phyloP scores from a whole-genome alignment of 2,329 filamentous ascomycete species.

The Uncinocarpus reesii region DNA sequence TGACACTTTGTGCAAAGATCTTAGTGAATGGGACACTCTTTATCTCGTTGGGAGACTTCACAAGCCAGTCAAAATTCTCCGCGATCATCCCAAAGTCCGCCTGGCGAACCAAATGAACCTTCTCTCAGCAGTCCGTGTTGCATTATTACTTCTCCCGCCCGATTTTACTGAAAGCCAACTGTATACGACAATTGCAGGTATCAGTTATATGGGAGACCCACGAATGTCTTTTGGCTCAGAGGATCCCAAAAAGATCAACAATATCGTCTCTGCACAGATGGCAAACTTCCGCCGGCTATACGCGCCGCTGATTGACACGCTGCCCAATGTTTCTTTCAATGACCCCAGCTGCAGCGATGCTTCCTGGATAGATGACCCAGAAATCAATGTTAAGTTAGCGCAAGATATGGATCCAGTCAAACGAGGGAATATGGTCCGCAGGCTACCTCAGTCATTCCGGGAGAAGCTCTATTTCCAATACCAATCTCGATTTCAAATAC shows the following conservation, averaged over 20 bases:
- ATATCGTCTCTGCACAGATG: constrained; percentile 88
- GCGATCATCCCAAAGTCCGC: constrained; percentile 83
- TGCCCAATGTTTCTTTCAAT: constrained; percentile 76
- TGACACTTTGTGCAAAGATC: constrained; percentile 74
- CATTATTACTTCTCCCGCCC: constrained; percentile 72
- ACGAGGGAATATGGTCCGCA: constrained; percentile 90
- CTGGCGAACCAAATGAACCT: constrained; percentile 94
- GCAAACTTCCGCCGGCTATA: constrained; percentile 87
- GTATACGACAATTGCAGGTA: constrained; percentile 80
- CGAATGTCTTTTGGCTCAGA: constrained; percentile 86
- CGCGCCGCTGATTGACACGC: constrained; percentile 72
- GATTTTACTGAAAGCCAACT: constrained; percentile 78
- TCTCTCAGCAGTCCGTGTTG: constrained; percentile 79
- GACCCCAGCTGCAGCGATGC: constrained; percentile 50
- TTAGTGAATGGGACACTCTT: constrained; percentile 83
- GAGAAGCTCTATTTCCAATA: constrained; percentile 90
- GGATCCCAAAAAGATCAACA: constrained; percentile 81
- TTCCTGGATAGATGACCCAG: constrained; percentile 54
- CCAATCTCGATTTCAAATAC: constrained; percentile 79
- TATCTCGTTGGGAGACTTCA: constrained; percentile 95
- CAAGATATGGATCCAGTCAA: constrained; percentile 91
- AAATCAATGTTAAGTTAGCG: constrained; percentile 56
- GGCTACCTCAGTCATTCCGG: constrained; percentile 76
- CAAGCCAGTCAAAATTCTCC: constrained; percentile 94
- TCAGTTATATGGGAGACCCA: constrained; percentile 93